Evolutionary conservation across 2,329 filamentous ascomycete genomes (phyloP), one percentile per base, ranked within the genome.

Genomic region (Fusarium cicatricum): DNA sequence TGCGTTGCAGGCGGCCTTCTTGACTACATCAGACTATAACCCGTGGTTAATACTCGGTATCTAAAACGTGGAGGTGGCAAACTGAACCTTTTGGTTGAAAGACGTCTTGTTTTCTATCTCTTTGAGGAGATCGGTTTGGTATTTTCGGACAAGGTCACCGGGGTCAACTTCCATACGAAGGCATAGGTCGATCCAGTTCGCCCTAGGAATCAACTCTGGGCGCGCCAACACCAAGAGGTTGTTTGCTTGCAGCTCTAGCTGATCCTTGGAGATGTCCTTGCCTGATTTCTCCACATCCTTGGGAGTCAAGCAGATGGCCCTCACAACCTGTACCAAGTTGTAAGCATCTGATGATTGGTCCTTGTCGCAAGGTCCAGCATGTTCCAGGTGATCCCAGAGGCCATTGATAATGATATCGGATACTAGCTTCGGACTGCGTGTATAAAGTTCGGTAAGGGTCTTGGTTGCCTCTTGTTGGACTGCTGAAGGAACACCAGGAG

Each of bases 151-250:
- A 52, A 99, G 81, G 17, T 84, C 79, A 15, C 93, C 94, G 5
- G 95, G 95, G 72, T 99, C 95, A 11, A 92, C 79, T 11, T 88
- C 89, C 62, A 90, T 88, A 56, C 86, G 86, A 50, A 98, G 81
- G 69, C 91, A 96, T 3, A 92, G 77, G 36, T 95, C 89, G 68
- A 99, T 98, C 96, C 96, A 99, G 58, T 85, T 90, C 16, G 87
- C 82, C 55, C 85, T 85, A 1, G 92, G 89, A 54, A 98, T 84
- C 31, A 99, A 77, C 55, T 93, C 88, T 16, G 87, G 82, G 19
- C 91, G 89, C 51, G 90, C 89, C 21, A 99, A 80, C 15, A 97
- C 87, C 15, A 97, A 78, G 4, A 97, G 77, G 6, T 85, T 84
- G 61, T 92, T 85, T 66, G 96, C 86, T 71, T 97, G 92, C 19